phyloP scores from a whole-genome alignment of 148 eudicot species.

The Chenopodium suecicum region DNA sequence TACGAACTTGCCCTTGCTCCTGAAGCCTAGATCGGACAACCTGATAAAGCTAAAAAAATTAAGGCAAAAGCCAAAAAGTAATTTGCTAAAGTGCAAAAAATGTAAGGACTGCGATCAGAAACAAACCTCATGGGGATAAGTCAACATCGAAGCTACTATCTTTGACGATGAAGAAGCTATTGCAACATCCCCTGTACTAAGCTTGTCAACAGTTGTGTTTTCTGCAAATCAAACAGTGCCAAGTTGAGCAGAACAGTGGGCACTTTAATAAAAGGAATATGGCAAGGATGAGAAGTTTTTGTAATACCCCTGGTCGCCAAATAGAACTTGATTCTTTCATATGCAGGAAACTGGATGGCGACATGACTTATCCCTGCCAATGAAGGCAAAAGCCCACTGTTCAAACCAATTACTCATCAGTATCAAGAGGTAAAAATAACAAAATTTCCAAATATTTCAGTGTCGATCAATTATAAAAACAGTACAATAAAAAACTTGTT shows the following conservation, averaged over 20 bases:
- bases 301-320: conserved; percentile 67
- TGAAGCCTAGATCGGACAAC: conserved; percentile 89
- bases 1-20: conserved; percentile 78
- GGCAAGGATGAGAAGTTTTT: conserved; percentile 2
- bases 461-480: neutral
- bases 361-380: conserved; percentile 88
- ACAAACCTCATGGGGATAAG: conserved; percentile 90
- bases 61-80: neutral
- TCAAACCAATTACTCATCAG: conserved; percentile 26
- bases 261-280: neutral
- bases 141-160: conserved; percentile 71
- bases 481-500: neutral
- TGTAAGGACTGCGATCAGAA: neutral
- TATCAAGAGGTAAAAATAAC: neutral
- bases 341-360: conserved; percentile 92
- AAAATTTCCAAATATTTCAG: neutral
- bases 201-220: conserved; percentile 54
- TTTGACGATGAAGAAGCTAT: conserved; percentile 77
- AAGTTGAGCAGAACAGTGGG: neutral
- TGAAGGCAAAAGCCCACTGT: conserved; percentile 95
- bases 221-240: conserved; percentile 38
- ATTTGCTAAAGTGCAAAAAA: neutral
- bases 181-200: conserved; percentile 60
- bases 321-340: conserved; percentile 77
- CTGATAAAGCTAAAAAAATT: conserved; percentile 37